Base-by-base conservation (phyloP, 345 rosid genomes). In the Lepidium sativum region DNA sequence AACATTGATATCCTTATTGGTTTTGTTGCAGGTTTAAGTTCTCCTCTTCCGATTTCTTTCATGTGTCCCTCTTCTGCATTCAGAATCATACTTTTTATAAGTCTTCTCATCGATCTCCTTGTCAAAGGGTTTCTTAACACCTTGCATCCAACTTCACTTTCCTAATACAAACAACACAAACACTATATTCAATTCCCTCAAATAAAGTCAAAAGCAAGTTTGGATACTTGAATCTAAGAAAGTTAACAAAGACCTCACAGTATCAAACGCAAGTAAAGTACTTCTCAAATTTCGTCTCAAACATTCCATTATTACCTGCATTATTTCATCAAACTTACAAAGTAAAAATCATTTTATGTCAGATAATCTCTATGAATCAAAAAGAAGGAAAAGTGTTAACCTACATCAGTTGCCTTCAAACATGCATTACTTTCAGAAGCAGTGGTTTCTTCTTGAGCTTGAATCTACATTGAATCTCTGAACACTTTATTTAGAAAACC, bases 41-140 rank as follows among this genome's bases (percentile, higher is more conserved):
- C 55, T 77, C 65, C 77, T 77, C 81, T 70, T 92, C 32, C 69
- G 55, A 63, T 42, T 79, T 79, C 72, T 84, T 54, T 52, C 75
- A 64, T 44, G 76, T 14, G 17, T 72, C 17, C 9, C 54, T 70
- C 63, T 76, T 67, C 77, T 88, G 55, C 60, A 69, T 58, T 78
- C 84, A 12, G 58, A 53, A 58, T 60, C 72, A 37, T 75, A 68
- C 25, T 41, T 64, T 60, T 69, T 69, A 4, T 21, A 56, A 40
- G 42, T 73, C 73, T 82, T 83, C 35, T n/a, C 75, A 65, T 78
- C 80, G 27, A 84, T 83, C 72, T 91, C 99, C 51, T 88, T 92
- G 68, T 95, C 97, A 15, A 88, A 86, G 63, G 88, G 95, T 61
- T 73, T 81, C 85, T 88, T 91, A 65, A 95, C 88, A 72, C 91